Base-by-base conservation (phyloP, 2,329 filamentous ascomycete genomes). In the Parasarocladium wereldwijsianum region DNA sequence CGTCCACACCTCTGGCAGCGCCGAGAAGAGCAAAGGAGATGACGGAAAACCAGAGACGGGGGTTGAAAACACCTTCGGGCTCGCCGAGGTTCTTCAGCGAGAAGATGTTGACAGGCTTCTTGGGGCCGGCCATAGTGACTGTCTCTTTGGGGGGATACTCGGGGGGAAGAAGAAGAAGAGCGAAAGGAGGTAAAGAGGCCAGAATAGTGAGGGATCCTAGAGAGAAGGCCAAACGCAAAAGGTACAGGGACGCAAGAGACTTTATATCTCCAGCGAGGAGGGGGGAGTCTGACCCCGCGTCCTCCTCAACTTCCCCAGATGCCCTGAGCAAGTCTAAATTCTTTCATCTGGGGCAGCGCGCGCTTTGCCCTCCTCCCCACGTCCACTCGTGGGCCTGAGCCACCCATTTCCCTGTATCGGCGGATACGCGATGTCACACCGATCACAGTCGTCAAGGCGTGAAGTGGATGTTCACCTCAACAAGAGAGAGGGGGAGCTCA, bases 1-100 rank as follows among this genome's bases (percentile, higher is more conserved):
- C 81, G 38, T 87, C 81, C n/a, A 85, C 59, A 41, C 81, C 81
- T 34, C 80, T 68, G 23, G 79, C 78, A 3, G 80, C 78, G 32
- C 81, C 81, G 52, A 86, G 71, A 20, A 87, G 64, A 27, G 74
- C 75, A 38, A 84, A 83, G 4, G 71, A 75, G 37, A 81, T 46
- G 32, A 85, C 76, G 24, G 78, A 74, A 50, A 80, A 82, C 75
- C 77, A 84, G 36, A 86, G 61, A 25, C 71, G 64, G 77, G 77
- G 84, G 55, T 86, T 86, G 49, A 84, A 70, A 37, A 75, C 66
- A 44, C 79, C 70, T 32, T 65, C 64, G 4, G 80, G 80, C 36
- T 81, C 77, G 34, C 68, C 67, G 28, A 73, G 58, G 37, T 77
- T 50, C 43, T 70, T 64, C 36, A 76, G 52, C 42, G 60, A 66